Evolutionary conservation across 768 basidiomycete species (phyloP), one percentile per base, ranked within the genome.

Genomic region (Xerocomellus dryophilus): DNA sequence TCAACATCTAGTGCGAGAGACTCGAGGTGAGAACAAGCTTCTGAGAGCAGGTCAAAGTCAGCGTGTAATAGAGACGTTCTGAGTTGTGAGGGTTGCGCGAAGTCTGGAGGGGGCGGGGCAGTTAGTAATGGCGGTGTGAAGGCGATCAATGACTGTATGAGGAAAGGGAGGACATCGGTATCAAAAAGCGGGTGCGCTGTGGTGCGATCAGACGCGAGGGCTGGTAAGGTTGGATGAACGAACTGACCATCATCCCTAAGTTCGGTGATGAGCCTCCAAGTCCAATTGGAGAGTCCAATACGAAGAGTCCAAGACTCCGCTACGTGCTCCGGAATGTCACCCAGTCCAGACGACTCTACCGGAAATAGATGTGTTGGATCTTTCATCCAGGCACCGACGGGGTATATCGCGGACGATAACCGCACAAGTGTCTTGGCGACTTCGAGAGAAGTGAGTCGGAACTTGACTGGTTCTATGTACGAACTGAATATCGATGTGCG

Each of bases 1-100:
- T 88, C 87, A 11, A 88, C 80, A 61, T 93, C 91, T 14, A 92
- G 76, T 15, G 85, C 78, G 29, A 91, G 80, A 35, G 88, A 85
- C 65, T 93, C 91, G 27, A 93, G 77, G 36, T 86, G 74, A 47
- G 81, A 87, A 70, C 85, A 90, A 0, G 81, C 79, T 63, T 92
- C 86, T 61, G 89, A 85, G 31, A 93, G 74, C 15, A 80, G 73
- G 35, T 89, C 86, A 45, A 87, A 81, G 68, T 93, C 91, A 3
- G 83, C 73, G 51, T 81, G 76, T 40, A 85, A 68, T 12, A 88
- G 78, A 21, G 66, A 65, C 40, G 71, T 73, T 44, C 78, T 72
- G 54, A 79, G 68, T n/a, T 62, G 68, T 35, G 75, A 73, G 15
- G 73, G 73, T 36, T 67, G 60, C 4, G 73, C 70, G 50, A 80